Evolutionary conservation across 2,329 filamentous ascomycete genomes (phyloP), one percentile per base, ranked within the genome.

Genomic region (Neofusicoccum umdonicola): DNA sequence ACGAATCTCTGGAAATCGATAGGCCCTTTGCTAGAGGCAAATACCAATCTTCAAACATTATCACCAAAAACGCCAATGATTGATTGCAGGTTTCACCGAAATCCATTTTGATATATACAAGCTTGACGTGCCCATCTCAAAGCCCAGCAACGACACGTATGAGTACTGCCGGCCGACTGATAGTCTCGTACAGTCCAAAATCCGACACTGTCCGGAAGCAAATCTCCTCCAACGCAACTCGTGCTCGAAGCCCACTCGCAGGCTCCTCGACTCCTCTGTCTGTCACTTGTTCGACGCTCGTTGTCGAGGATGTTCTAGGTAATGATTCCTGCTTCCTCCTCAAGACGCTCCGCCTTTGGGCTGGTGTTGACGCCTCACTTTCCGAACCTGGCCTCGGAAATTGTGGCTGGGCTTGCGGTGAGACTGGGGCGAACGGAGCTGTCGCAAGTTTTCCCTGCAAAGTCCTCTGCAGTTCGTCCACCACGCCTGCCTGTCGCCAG

Each of bases 401-500:
- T 42, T 70, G 19, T 4, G 63, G 62, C 34, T 64, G 8, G n/a
- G 6, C 3, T n/a, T 47, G 56, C 11, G n/a, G 31, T 2, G 17
- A n/a, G 9, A 27, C n/a, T 3, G 56, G 56, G 8, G 56, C 56
- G 50, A 57, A 54, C 35, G 51, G 61, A 27, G 47, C 47, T 15
- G 42, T 63, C 47, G 34, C 67, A 63, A 81, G 66, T 22, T 66
- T 70, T 19, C 73, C 70, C 42, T 71, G 71, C 61, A 81, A 63
- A 50, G 72, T 68, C 3, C 69, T 66, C 57, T 77, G 74, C 64
- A 83, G 65, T 66, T 82, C 80, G 27, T 72, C 68, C 8, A 82
- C 68, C 1, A 81, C 76, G n/a, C 71, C 72, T 7, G 73, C 73
- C 17, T 78, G 74, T 42, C 74, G 73, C 79, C 80, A 82, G 65